These are phyloP conservation scores for Pythium periplocum DNA, from an alignment of 352 stramenopile genomes.

Conservation along the genomic window DNA sequence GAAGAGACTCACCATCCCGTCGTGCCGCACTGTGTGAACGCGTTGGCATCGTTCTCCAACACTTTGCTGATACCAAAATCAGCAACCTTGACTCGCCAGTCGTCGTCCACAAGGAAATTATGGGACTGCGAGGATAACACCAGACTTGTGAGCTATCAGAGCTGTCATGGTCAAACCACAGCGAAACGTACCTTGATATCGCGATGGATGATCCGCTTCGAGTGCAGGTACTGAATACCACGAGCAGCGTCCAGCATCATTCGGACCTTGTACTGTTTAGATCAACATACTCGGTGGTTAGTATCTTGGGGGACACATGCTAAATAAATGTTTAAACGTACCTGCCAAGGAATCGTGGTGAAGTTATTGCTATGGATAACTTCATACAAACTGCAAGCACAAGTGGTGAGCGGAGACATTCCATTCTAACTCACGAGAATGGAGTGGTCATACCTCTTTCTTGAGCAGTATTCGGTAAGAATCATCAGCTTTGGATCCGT, in stretches of 20 bases:
- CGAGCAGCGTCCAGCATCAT: slow-evolving; percentile 87
- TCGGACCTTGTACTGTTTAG: slow-evolving; percentile 77
- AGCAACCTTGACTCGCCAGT: slow-evolving; percentile 86
- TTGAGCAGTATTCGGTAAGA: slow-evolving; percentile 85
- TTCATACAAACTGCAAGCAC: slow-evolving; percentile 66
- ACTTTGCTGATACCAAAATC: slow-evolving; percentile 90
- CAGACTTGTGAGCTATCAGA: too few species aligned
- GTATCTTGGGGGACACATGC: too few species aligned
- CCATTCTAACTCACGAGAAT: background rate
- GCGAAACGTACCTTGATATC: slow-evolving; percentile 74
- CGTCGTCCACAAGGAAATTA: slow-evolving; percentile 86
- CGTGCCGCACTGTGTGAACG: slow-evolving; percentile 84
- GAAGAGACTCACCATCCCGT: slow-evolving; percentile 61
- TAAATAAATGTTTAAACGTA: slow-evolving; percentile 18
- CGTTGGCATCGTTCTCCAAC: slow-evolving; percentile 68
- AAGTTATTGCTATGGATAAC: slow-evolving; percentile 89
- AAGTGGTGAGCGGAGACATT: background rate
- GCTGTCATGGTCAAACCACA: too few species aligned
- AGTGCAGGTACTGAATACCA: slow-evolving; percentile 88
- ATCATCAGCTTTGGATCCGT: slow-evolving; percentile 88
- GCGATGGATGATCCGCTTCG: slow-evolving; percentile 82
- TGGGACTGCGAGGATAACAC: slow-evolving; percentile 47
- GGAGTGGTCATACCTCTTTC: slow-evolving; percentile 57
- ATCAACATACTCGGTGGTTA: background rate
- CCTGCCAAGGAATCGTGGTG: slow-evolving; percentile 87